Conservation (phyloP, 1,284 basidiomycete species). For the Microbotryum lychnidis-dioicae region DNA sequence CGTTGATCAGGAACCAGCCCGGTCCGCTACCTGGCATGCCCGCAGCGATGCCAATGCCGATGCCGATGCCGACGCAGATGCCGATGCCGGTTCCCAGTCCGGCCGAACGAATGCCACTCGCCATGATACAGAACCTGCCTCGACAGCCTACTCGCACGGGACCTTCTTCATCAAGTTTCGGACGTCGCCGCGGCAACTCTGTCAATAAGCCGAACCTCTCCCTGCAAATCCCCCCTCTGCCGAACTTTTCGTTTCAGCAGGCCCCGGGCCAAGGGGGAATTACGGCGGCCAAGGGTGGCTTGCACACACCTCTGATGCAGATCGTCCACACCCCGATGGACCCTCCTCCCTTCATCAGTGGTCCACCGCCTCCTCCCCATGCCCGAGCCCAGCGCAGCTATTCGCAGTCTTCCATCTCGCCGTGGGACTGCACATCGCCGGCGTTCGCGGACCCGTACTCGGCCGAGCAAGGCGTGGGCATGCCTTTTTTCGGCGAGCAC, state of each 20-base stretch:
- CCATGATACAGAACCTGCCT: neutral
- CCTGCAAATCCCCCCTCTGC: slow-evolving; percentile 28
- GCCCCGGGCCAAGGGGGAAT: neutral
- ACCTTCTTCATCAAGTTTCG: neutral
- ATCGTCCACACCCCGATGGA: slow-evolving; percentile 23
- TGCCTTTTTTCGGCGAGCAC: too few relatives aligned
- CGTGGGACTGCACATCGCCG: neutral
- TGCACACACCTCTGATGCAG: slow-evolving; percentile 22
- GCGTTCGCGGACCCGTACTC: neutral
- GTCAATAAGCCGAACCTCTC: slow-evolving; percentile 23
- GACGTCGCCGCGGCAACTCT: neutral
- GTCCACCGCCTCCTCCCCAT: neutral
- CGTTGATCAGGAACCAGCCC: neutral
- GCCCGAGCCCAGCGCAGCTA: neutral
- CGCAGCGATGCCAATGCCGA: too few relatives aligned
- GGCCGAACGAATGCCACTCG: neutral
- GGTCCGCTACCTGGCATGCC: neutral
- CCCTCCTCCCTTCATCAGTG: slow-evolving; percentile 18
- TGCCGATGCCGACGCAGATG: neutral
- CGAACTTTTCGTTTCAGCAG: neutral
- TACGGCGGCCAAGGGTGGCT: neutral
- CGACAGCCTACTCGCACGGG: neutral
- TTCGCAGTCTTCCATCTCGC: neutral
- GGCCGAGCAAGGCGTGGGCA: too few relatives aligned
- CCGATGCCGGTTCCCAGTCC: neutral